A percentile compares a stretch with the other conserved stretches of the same genome.
Evolutionary conservation across 495 filamentous ascomycete species (phyloP).

Genomic region (Neurospora terricola): DNA sequence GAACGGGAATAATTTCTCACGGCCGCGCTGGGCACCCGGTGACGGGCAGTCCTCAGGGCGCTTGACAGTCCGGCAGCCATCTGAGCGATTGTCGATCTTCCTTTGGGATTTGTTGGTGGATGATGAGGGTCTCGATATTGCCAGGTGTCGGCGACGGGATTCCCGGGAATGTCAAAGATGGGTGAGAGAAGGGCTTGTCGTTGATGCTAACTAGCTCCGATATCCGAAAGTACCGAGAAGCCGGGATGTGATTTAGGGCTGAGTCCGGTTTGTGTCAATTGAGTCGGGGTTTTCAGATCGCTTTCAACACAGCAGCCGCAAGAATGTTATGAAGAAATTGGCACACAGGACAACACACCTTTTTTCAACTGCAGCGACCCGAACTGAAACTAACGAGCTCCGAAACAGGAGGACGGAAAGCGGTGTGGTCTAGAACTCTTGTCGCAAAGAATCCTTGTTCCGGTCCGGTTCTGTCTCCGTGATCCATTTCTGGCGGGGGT

Average conservation of each 20-base stretch:
- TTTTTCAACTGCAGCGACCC: background rate
- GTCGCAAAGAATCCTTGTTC: background rate
- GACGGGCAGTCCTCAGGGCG: background rate
- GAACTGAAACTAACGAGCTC: background rate
- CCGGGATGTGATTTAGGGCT: background rate
- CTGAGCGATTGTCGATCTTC: background rate
- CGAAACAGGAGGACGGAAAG: background rate
- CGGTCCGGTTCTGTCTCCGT: background rate
- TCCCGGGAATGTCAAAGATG: background rate
- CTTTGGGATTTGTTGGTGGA: background rate
- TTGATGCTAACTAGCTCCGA: background rate
- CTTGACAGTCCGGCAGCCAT: background rate
- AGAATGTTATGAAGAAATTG: background rate
- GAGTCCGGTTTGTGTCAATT: background rate
- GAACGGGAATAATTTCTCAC: background rate
- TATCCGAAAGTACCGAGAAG: background rate
- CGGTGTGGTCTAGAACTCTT: background rate
- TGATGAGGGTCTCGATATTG: background rate
- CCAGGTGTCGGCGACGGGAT: background rate
- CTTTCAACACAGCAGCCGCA: background rate
- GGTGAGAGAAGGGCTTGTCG: background rate
- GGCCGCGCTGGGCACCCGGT: background rate
- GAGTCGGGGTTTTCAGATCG: background rate
- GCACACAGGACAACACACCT: background rate
- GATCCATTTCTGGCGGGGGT: background rate